These are phyloP conservation scores for Wallacemonas sp. DNA, from an alignment of 208 protist genomes.

Conservation along the genomic window DNA sequence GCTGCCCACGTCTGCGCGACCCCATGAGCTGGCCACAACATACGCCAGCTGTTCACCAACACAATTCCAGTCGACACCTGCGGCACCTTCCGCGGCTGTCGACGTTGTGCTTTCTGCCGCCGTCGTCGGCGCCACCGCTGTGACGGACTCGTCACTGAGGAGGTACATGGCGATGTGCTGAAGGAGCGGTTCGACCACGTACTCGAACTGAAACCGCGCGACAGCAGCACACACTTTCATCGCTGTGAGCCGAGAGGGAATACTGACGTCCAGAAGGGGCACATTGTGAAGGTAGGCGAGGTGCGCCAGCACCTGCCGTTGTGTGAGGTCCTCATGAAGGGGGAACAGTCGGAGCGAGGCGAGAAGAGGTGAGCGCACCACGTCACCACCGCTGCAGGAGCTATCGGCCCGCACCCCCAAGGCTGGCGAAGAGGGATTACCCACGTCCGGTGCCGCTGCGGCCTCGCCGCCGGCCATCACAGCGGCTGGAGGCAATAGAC, in stretches of 20 bases:
- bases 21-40: neutral
- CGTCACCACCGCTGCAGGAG: neutral
- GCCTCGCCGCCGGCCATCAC: neutral
- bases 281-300: neutral
- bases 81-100: neutral
- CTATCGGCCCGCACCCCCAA: neutral
- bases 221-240: neutral
- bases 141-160: neutral
- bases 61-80: neutral
- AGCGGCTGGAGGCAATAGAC: neutral
- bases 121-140: neutral
- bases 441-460: no score
- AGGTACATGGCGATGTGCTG: conserved; percentile 3
- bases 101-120: neutral
- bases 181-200: conserved; percentile 3
- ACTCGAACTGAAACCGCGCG: conserved; percentile 4
- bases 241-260: neutral
- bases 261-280: neutral
- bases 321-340: neutral
- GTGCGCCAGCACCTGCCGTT: neutral
- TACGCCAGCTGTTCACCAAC: neutral
- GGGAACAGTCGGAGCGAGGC: neutral
- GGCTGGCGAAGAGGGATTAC: no score
- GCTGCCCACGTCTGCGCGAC: neutral
- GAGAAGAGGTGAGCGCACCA: neutral